Conservation (phyloP, 441 rosid genomes). For the Biscutella laevigata region DNA sequence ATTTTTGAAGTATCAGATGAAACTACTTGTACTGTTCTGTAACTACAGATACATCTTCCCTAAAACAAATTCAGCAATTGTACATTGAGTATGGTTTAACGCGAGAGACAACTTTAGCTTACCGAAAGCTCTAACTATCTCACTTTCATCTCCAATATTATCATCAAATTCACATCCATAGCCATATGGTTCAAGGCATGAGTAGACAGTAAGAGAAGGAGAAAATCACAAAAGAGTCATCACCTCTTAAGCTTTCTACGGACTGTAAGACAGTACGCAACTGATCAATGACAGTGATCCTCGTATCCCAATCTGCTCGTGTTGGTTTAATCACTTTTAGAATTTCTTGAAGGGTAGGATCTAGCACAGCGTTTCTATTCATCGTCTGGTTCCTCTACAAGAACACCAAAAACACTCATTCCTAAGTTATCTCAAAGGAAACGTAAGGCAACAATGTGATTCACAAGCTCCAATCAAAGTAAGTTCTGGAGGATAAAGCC, state of each 20-base stretch:
- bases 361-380: slow-evolving; percentile 38
- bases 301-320: slow-evolving; percentile 41
- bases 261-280: slow-evolving; percentile 43
- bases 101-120: neutral
- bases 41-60: slow-evolving; percentile 2
- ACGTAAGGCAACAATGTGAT: neutral
- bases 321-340: slow-evolving; percentile 53
- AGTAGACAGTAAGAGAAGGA: neutral
- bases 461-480: neutral
- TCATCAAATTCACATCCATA: neutral
- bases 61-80: no score
- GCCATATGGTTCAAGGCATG: neutral
- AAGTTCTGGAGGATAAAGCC: neutral
- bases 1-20: neutral
- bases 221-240: slow-evolving; percentile 5
- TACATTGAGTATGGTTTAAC: no score
- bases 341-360: slow-evolving; percentile 44
- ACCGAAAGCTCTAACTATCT: neutral
- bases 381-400: slow-evolving; percentile 28
- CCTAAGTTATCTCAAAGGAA: slow-evolving; percentile 1
- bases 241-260: slow-evolving; percentile 68
- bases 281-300: slow-evolving; percentile 44
- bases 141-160: neutral
- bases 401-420: slow-evolving; percentile 10
- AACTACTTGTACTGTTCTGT: neutral